Evolutionary conservation across 495 filamentous ascomycete species (phyloP), one percentile per base, ranked within the genome.

Genomic region (Venustampulla echinocandica): DNA sequence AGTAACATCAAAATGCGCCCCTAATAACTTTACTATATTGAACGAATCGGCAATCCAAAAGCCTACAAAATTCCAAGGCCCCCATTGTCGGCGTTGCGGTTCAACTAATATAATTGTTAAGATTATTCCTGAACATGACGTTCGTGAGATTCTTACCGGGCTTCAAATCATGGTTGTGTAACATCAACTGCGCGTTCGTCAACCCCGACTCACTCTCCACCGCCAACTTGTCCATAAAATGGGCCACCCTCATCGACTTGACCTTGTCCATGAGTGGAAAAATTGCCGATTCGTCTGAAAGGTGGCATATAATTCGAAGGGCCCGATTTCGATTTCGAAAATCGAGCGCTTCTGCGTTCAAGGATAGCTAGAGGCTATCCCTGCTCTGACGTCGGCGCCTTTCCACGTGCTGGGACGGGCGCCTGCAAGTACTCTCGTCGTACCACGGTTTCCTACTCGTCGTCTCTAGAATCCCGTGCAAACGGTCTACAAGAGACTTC

Each of bases 41-140:
- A 95, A 87, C 4, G 85, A 90, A 66, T 96, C 90, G 24, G 90
- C 87, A 61, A 94, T 75, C 87, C 87, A 92, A 58, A 94, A 94
- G 15, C 81, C 84, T 44, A 95, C 79, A 56, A 88, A 96, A 59
- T 95, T 95, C 75, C 81, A 84, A 43, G 85, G 69, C 43, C 77
- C 82, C 90, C 90, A 96, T 77, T 87, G 79, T 21, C 90, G 80
- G 46, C 86, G 79, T 48, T 79, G 81, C 14, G 82, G 80, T 54
- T 93, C 87, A 22, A 96, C 90, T 73, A 25, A 22, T 18, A 19
- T 38, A 48, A 23, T 30, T 32, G 42, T 43, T 22, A 33, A 43
- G 3, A n/a, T 23, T 1, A n/a, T 34, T 27, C 25, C 7, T 3
- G 18, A 13, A 4, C 4, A 22, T 4, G 22, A 38, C 33, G 41